Conservation (phyloP, 805 yeast species). For the Candida nanaspora region DNA sequence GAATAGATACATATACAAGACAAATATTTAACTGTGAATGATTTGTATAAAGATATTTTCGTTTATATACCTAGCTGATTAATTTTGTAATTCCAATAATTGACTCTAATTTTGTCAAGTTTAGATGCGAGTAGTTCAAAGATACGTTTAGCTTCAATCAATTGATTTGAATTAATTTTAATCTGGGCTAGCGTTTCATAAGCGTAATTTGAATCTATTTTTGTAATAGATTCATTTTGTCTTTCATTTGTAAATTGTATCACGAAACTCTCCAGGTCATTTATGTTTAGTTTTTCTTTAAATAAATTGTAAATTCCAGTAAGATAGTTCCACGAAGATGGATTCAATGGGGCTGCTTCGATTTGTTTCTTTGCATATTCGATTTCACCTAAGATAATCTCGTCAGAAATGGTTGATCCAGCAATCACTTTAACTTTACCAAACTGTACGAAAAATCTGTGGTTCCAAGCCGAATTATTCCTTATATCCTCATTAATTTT, state of each 20-base stretch:
- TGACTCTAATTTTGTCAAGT: slow-evolving; percentile 22
- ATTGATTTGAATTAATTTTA: slow-evolving; percentile 25
- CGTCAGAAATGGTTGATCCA: slow-evolving; percentile 8
- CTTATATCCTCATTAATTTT: slow-evolving; percentile 58
- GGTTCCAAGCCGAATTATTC: slow-evolving; percentile 93
- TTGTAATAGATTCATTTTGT: slow-evolving; percentile 12
- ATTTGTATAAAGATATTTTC: too few relatives aligned
- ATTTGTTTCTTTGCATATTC: slow-evolving; percentile 45
- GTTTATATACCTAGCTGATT: not conserved
- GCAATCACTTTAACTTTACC: slow-evolving; percentile 12
- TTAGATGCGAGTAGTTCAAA: slow-evolving; percentile 43
- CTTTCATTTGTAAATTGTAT: slow-evolving; percentile 29
- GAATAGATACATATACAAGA: too few relatives aligned
- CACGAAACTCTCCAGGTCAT: slow-evolving; percentile 40
- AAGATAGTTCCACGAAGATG: slow-evolving; percentile 81
- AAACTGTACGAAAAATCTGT: slow-evolving; percentile 56
- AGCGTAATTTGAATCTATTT: slow-evolving; percentile 47
- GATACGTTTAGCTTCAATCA: slow-evolving; percentile 31
- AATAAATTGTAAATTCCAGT: slow-evolving; percentile 41
- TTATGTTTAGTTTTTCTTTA: slow-evolving; percentile 18
- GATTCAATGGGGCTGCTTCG: slow-evolving; percentile 64
- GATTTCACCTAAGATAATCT: slow-evolving; percentile 39
- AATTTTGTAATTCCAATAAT: slow-evolving; percentile 23
- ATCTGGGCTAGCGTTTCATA: slow-evolving; percentile 55
- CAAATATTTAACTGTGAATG: too few relatives aligned